phyloP scores from a whole-genome alignment of 2,329 filamentous ascomycete genomes.

The Dendrostoma leiphaemia region DNA sequence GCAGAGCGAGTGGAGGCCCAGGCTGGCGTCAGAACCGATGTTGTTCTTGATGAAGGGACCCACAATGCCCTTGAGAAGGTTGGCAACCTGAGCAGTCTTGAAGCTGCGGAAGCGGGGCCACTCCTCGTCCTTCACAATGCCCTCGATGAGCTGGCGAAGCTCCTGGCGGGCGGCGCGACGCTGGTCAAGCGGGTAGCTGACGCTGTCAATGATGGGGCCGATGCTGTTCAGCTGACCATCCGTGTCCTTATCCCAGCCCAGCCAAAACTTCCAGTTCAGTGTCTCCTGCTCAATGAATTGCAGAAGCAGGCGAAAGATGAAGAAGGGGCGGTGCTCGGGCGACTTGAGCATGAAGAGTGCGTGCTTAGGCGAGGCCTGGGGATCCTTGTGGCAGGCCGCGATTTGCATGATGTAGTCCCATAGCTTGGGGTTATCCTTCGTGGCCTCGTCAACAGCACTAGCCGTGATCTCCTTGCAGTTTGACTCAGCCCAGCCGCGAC shows the following conservation, averaged over 20 bases:
- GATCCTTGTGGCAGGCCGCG: conserved; percentile 25
- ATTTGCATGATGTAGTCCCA: conserved; percentile 37
- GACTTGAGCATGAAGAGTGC: conserved; percentile 32
- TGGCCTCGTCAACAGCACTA: conserved; percentile 18
- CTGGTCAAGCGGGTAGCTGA: conserved; percentile 24
- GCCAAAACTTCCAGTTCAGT: conserved; percentile 32
- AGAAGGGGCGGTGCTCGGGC: conserved; percentile 28
- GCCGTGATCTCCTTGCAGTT: conserved; percentile 23
- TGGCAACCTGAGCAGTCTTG: conserved; percentile 23
- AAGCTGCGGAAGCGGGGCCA: conserved; percentile 25
- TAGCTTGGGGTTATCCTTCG: conserved; percentile 23
- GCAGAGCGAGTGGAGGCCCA: conserved; percentile 41
- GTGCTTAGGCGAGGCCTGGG: conserved; percentile 29
- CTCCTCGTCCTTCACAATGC: conserved; percentile 29
- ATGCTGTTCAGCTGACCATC: conserved; percentile 23
- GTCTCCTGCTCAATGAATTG: conserved; percentile 35
- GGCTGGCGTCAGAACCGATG: conserved; percentile 34
- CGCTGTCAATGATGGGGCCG: conserved; percentile 20
- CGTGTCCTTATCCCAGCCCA: conserved; percentile 27
- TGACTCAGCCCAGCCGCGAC: conserved; percentile 26
- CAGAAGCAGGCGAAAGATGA: conserved; percentile 36
- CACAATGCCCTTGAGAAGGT: conserved; percentile 32
- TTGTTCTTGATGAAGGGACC: conserved; percentile 44
- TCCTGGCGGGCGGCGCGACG: conserved; percentile 35
- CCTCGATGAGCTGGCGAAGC: conserved; percentile 31